These are phyloP conservation scores for Boletus vinaceobasis DNA, from an alignment of 768 basidiomycete genomes.

Conservation along the genomic window DNA sequence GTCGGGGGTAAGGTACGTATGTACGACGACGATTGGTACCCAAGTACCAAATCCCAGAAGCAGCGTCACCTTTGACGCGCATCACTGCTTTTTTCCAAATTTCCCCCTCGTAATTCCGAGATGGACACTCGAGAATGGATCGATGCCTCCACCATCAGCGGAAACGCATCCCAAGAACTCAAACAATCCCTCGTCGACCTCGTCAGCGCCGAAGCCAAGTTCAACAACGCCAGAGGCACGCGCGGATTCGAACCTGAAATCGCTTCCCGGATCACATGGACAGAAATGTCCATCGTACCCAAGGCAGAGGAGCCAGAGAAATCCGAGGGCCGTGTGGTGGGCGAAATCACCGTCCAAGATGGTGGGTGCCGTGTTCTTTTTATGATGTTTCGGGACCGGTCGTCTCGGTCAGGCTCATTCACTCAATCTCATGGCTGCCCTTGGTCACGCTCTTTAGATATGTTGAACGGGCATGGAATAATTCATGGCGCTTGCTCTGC, in stretches of 20 bases:
- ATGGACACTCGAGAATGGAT: constrained; percentile 16
- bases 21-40: no score
- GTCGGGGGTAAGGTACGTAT: no score
- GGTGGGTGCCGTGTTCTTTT: constrained; percentile 27
- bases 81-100: not conserved
- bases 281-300: constrained; percentile 40
- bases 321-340: constrained; percentile 44
- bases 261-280: constrained; percentile 29
- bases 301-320: constrained; percentile 44
- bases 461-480: constrained; percentile 47
- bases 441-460: constrained; percentile 36
- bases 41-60: no score
- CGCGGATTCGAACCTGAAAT: constrained; percentile 24
- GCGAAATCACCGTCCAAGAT: constrained; percentile 40
- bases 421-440: not conserved
- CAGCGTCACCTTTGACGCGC: not conserved
- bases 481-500: constrained; percentile 58
- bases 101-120: no score
- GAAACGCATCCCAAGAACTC: constrained; percentile 27
- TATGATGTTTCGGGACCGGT: not conserved
- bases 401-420: not conserved
- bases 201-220: constrained; percentile 9
- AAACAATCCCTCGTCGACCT: constrained; percentile 26
- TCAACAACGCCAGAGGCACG: constrained; percentile 4
- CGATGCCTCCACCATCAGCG: constrained; percentile 22